Conservation (phyloP, 2,329 filamentous ascomycete species). For the Colletotrichum godetiae region DNA sequence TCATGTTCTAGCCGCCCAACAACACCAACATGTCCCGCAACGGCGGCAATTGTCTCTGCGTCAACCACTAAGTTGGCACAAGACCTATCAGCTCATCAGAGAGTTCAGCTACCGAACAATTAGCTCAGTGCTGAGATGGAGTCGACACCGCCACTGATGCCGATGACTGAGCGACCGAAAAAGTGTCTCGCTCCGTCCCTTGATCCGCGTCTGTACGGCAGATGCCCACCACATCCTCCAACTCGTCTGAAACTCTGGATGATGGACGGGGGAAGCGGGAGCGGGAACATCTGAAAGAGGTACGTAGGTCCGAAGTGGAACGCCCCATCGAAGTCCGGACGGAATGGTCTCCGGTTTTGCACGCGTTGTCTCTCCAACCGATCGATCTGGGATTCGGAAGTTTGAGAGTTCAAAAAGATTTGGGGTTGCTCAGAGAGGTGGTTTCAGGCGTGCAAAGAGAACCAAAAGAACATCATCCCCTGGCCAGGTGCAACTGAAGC, state of each 20-base stretch:
- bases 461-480: neutral
- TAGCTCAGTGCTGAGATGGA: neutral
- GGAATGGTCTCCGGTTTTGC: neutral
- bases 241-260: neutral
- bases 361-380: conserved; percentile 26
- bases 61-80: neutral
- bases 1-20: neutral
- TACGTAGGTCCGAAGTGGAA: neutral
- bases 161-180: neutral
- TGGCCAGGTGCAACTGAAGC: conserved; percentile 5
- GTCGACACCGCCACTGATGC: neutral
- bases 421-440: neutral
- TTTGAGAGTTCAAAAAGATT: neutral
- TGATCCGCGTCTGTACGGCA: neutral
- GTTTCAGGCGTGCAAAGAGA: neutral
- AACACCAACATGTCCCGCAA: conserved; percentile 5
- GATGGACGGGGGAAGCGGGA: neutral
- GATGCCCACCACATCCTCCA: neutral
- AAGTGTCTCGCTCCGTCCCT: conserved; percentile 3
- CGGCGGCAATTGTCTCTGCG: neutral
- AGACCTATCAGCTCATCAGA: neutral
- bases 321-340: neutral
- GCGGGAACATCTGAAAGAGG: neutral
- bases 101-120: neutral
- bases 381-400: neutral